These are phyloP conservation scores for Oryza glaberrima DNA, from an alignment of 176 grass and related monocot genomes.

Conservation along the genomic window DNA sequence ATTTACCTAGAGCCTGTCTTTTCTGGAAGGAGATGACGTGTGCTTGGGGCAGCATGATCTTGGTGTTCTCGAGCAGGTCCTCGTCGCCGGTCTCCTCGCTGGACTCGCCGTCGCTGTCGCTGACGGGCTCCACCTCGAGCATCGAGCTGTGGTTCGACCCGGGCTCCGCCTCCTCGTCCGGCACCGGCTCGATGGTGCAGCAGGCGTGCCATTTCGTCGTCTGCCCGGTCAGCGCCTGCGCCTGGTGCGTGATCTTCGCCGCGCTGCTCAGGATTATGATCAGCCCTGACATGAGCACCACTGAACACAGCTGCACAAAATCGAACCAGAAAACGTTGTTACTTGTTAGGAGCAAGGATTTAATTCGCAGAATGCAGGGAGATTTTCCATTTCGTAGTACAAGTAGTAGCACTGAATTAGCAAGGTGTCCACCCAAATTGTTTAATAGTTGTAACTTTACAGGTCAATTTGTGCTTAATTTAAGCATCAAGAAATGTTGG, in stretches of 20 bases:
- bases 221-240: slow-evolving; percentile 81
- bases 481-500: background rate
- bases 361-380: background rate
- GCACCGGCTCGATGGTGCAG: slow-evolving; percentile 64
- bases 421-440: background rate
- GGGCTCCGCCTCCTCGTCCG: slow-evolving; percentile 16
- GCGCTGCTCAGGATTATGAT: slow-evolving; percentile 87
- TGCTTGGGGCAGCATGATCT: slow-evolving; percentile 36
- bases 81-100: slow-evolving; percentile 68
- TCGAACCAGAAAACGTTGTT: no score
- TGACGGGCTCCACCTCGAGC: slow-evolving; percentile 13
- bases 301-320: slow-evolving; percentile 68
- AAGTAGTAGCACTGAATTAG: no score
- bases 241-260: slow-evolving; percentile 94
- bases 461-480: slow-evolving; percentile 11
- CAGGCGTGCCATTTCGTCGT: slow-evolving; percentile 98
- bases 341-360: no score
- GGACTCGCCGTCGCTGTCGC: slow-evolving; percentile 24
- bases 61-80: slow-evolving; percentile 73
- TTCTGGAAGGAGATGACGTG: slow-evolving; percentile 87
- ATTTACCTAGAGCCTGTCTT: slow-evolving; percentile 82
- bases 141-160: slow-evolving; percentile 40
- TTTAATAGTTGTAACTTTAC: background rate
- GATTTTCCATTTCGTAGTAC: no score
- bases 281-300: slow-evolving; percentile 82